Conservation (phyloP, 352 stramenopile genomes). For the Pythium insidiosum region DNA sequence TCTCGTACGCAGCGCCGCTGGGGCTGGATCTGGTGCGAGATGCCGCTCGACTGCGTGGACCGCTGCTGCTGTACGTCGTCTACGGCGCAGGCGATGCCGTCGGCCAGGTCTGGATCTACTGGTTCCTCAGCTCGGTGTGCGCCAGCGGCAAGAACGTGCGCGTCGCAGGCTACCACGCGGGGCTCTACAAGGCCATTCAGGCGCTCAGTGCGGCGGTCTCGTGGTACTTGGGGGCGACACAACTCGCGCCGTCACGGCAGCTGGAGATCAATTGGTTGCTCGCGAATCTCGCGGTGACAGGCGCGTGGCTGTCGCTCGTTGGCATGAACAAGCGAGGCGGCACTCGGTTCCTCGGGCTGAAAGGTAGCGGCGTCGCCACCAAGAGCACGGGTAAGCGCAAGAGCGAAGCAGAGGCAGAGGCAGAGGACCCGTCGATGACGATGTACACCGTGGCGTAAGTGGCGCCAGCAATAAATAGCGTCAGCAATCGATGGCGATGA, state of each 20-base stretch:
- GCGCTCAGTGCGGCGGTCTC: slow-evolving; percentile 21
- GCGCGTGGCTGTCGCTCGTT: slow-evolving; percentile 9
- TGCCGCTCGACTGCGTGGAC: slow-evolving; percentile 7
- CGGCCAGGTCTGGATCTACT: slow-evolving; percentile 78
- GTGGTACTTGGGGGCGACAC: slow-evolving; percentile 26
- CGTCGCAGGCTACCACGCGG: slow-evolving; percentile 36
- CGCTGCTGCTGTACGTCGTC: slow-evolving; percentile 48
- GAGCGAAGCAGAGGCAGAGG: too few relatives aligned
- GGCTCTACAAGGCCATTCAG: slow-evolving; percentile 68
- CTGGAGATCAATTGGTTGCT: slow-evolving; percentile 31
- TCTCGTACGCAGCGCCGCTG: slow-evolving; percentile 15
- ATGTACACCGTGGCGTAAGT: not conserved
- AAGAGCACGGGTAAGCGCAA: not conserved
- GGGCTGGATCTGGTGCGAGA: slow-evolving; percentile 18
- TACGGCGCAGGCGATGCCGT: slow-evolving; percentile 71
- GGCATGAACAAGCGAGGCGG: not conserved
- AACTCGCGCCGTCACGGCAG: slow-evolving; percentile 14
- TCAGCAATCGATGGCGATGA: too few relatives aligned
- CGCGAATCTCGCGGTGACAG: slow-evolving; percentile 8
- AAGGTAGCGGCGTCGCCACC: not conserved
- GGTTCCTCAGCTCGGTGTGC: slow-evolving; percentile 52
- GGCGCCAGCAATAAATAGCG: too few relatives aligned
- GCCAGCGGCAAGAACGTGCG: slow-evolving; percentile 19
- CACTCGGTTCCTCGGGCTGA: not conserved
- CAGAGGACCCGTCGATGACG: not conserved